phyloP scores from a whole-genome alignment of 345 rosid species.

The Triadica sebifera region DNA sequence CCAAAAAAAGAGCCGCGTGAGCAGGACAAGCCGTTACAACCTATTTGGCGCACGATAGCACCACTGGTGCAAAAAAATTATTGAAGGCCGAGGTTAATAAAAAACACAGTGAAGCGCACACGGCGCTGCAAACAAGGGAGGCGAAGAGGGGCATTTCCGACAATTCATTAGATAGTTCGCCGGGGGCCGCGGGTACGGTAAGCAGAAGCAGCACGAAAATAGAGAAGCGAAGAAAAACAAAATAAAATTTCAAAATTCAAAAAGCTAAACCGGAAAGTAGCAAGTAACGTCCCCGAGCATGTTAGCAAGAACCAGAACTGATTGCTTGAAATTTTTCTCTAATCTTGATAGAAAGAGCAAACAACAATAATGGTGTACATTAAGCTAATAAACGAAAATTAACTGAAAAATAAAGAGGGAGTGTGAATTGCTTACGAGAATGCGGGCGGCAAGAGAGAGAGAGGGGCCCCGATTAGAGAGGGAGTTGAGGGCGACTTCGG shows the following conservation, averaged over 20 bases:
- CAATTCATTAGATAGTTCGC: neutral
- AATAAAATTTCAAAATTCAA: neutral
- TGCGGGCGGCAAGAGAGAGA: slow-evolving; percentile 95
- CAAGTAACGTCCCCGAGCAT: neutral
- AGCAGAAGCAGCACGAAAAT: neutral
- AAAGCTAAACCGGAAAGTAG: neutral
- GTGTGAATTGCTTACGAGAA: slow-evolving; percentile 52
- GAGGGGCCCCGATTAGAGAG: slow-evolving; percentile 95
- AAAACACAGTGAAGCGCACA: neutral
- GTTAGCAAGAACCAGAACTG: neutral
- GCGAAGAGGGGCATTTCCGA: neutral
- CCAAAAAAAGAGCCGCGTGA: neutral
- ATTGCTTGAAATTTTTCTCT: neutral
- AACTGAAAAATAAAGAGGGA: too few species aligned
- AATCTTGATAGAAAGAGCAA: too few species aligned
- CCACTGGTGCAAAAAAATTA: neutral
- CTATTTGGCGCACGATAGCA: neutral
- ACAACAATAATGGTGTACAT: neutral
- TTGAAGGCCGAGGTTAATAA: neutral
- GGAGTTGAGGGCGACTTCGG: slow-evolving; percentile 89
- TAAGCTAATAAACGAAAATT: neutral
- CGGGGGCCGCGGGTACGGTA: neutral
- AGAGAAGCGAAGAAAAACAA: too few species aligned
- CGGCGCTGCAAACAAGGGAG: slow-evolving; percentile 3
- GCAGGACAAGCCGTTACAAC: neutral